Evolutionary conservation across 2,329 filamentous ascomycete species (phyloP), one percentile per base, ranked within the genome.

Genomic region (Ophiocordyceps robertsii): DNA sequence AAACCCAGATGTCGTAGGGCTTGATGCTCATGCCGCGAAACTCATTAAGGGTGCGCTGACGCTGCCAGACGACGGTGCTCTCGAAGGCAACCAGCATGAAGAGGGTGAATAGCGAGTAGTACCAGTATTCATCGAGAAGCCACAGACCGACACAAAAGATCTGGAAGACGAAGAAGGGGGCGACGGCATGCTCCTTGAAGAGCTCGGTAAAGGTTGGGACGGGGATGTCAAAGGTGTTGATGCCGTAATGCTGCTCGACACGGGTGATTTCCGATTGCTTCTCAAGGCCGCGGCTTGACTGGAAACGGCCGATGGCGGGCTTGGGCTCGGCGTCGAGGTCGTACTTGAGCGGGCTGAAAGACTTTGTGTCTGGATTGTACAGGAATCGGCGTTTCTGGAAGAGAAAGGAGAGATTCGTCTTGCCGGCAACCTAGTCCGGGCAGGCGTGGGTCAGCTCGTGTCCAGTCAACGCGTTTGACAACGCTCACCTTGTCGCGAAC

Each of bases 71-170:
- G 32, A 98, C 93, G 3, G 92, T 98, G 62, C 89, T 95, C 69
- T 98, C 92, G 54, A 98, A 98, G 45, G 79, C 82, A 51, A 98
- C 87, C 43, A 98, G 77, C 93, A 98, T 98, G 68, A 96, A 89
- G 19, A 98, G 80, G 1, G 93, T 98, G 65, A 98, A 98, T 17
- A 98, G 77, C 47, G 92, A 96, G 68, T 98, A 98, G 70, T 98
- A 98, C 92, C 93, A 98, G 67, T 96, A 98, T 66, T 98, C 93
- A 58, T 98, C 92, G 58, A 98, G 69, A 80, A 96, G 86, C 92
- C 92, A 98, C 47, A 98, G 69, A 14, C 92, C 93, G 45, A 98
- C 92, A 55, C 93, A 98, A 70, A 98, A 98, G 47, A 98, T 73
- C 70, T 98, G 92, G 68, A 98, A 98, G 49, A 98, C 89, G 65